Evolutionary conservation across 495 filamentous ascomycete genomes (phyloP), one percentile per base, ranked within the genome.

Genomic region (Amphirosellinia nigrospora): DNA sequence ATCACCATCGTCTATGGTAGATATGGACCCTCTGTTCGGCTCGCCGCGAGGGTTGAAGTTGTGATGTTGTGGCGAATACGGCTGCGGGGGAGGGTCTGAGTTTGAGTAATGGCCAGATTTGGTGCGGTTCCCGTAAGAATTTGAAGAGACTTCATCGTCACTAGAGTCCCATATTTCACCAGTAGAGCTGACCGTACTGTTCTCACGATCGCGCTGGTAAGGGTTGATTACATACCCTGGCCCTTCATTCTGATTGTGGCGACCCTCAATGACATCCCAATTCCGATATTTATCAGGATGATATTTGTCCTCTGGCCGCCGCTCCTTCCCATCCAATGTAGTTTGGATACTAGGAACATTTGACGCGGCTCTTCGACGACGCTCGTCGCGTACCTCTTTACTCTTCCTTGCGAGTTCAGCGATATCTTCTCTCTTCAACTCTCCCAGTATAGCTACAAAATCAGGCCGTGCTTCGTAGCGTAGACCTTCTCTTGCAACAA

Each of bases 381-480:
- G 75, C 9, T 77, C 79, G 72, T 75, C 84, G 76, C 91, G 84
- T 30, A 90, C 82, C 66, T 87, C 83, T 6, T 82, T 76, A 30
- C 89, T 91, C 62, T 81, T 79, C 46, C 82, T 79, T 0, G 89
- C 88, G 55, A 86, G 85, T 45, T 87, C 84, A 64, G 86, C 81
- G 66, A 93, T 88, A 39, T 93, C 83, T 45, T 89, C 85, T 21
- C 82, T 83, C 0, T 84, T 83, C 52, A 93, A 76, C 34, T 88
- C 85, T 11, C 91, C 86, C 15, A 93, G 82, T 19, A 93, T 83
- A 59, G 90, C 90, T 9, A 93, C 90, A 70, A 89, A 90, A 26
- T 88, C 87, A 0, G 85, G 86, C 7, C 84, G 76, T n/a, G 91
- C 91, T 74, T 93, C 90, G 71, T 90, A 93, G 34, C 91, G 85